These are phyloP conservation scores for Lepidium didymum DNA, from an alignment of 345 rosid genomes.

Conservation along the genomic window DNA sequence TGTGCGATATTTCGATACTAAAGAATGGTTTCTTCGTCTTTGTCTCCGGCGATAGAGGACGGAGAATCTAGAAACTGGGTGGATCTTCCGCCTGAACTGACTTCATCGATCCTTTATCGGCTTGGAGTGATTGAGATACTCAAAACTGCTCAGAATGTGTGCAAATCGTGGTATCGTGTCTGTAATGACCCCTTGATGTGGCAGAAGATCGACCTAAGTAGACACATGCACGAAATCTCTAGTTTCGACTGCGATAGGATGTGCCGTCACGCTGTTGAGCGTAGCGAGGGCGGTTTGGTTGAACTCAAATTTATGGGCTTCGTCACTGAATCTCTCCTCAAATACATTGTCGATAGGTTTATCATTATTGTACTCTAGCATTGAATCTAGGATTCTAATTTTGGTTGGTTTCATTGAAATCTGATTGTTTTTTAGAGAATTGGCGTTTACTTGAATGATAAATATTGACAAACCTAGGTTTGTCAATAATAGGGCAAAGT, in stretches of 20 bases:
- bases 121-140: conserved; percentile 37
- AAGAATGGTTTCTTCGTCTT: not conserved
- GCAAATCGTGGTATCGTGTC: conserved; percentile 45
- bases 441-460: not conserved
- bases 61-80: conserved; percentile 35
- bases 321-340: no score
- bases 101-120: conserved; percentile 34
- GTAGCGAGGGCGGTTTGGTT: conserved; percentile 40
- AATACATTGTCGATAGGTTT: no score
- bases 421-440: no score
- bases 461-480: no score
- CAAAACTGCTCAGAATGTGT: conserved; percentile 39
- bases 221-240: not conserved
- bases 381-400: no score
- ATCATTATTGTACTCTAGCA: no score
- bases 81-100: conserved; percentile 45
- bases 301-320: no score
- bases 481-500: no score
- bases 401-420: no score
- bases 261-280: conserved; percentile 46
- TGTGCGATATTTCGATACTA: not conserved
- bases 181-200: conserved; percentile 49
- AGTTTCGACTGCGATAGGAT: conserved; percentile 1
- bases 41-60: not conserved
- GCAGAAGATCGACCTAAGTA: conserved; percentile 35